Evolutionary conservation across 331 rosid genomes (phyloP), one percentile per base, ranked within the genome.

Genomic region (Erythrophleum ivorense): DNA sequence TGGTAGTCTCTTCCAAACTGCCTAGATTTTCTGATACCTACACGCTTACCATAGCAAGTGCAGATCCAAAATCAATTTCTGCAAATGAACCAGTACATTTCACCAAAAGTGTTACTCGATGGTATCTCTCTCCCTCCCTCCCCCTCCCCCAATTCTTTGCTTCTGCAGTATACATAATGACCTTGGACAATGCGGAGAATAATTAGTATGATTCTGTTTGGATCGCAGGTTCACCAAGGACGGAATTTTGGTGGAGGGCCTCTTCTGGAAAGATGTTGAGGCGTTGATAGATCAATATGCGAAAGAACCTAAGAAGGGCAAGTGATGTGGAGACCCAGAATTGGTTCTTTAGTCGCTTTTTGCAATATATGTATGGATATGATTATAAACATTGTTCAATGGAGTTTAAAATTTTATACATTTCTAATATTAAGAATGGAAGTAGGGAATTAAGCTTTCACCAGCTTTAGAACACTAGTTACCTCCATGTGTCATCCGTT

Each of bases 61-160:
- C 97, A 40, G 98, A 96, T 85, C 98, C 98, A 73, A 94, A 94
- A 83, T 96, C 98, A 62, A 85, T 96, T 83, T 96, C 97, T 77
- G 95, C 98, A 41, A 85, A 94, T 78, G 84, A 85, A 57, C 85
- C 92, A 15, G 97, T 88, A 16, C 74, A 84, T 54, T 67, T 87
- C 4, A 87, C 88, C 82, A 84, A 78, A 79, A 84, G 88, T 81
- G 88, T 87, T 48, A 84, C 88, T 4, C 46, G 79, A 73, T 87
- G 90, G 90, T 87, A 82, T 71, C 0, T 48, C 73, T 55, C 34
- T 36, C 43, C 52, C 54, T 19, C 66, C 21, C 75, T 16, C 4
- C 68, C 3, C 9, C 0, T 43, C 0, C 7, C 72, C 72, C 78
- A 33, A 64, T 33, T 41, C 40, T 80, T n/a, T n/a, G n/a, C n/a